Percentiles rank a stretch among this genome's conserved stretches.
These are phyloP conservation scores for Leccinum truebloodii DNA, from an alignment of 768 basidiomycete genomes.

Conservation along the genomic window DNA sequence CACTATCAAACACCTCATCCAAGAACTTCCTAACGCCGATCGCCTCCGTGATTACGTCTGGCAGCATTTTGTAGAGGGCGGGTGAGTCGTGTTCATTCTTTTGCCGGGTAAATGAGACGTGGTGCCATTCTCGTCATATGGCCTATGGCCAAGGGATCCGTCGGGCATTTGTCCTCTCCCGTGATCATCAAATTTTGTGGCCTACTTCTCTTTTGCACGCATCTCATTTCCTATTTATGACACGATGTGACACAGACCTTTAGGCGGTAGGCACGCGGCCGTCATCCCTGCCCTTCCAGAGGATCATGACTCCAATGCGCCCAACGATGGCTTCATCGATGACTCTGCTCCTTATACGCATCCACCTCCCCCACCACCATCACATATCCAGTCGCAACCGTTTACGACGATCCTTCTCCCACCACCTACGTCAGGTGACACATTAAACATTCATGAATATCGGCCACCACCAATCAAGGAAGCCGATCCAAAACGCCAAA, in stretches of 20 bases:
- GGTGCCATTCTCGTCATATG: conserved; percentile 5
- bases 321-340: conserved; percentile 25
- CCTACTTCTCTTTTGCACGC: conserved; percentile 20
- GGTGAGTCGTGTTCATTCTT: conserved; percentile 49
- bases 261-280: conserved; percentile 80
- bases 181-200: conserved; percentile 19
- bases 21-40: conserved; percentile 75
- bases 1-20: conserved; percentile 88
- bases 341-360: conserved; percentile 25
- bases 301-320: conserved; percentile 54
- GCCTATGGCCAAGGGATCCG: conserved; percentile 10
- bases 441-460: conserved; percentile 35
- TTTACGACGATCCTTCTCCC: conserved; percentile 35
- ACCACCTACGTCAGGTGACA: conserved; percentile 28
- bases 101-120: conserved; percentile 14
- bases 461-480: conserved; percentile 29
- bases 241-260: conserved; percentile 50
- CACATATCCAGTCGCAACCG: conserved; percentile 16
- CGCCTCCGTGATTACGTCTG: conserved; percentile 78
- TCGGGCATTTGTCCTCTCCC: conserved; percentile 9
- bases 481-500: conserved; percentile 21
- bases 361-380: conserved; percentile 14
- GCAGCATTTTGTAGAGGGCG: conserved; percentile 85
- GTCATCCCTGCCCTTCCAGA: conserved; percentile 81
- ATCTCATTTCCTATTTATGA: conserved; percentile 34